Conservation (phyloP, 164 flowering plant species). For the Pachysandra terminalis region DNA sequence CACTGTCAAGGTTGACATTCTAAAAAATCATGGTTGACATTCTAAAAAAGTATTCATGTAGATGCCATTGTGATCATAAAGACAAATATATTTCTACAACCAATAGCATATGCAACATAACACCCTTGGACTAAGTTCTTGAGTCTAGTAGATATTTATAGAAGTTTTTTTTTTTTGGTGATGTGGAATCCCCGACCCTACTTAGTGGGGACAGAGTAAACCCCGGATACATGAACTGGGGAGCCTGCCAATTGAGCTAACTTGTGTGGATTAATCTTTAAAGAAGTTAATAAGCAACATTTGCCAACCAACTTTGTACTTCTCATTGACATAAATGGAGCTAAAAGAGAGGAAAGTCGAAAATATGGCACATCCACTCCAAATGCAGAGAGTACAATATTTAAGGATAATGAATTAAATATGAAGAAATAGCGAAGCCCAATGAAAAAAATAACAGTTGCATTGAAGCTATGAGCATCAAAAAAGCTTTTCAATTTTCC, state of each 20-base stretch:
- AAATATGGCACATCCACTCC: neutral
- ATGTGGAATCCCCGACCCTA: too few relatives aligned
- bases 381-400: too few relatives aligned
- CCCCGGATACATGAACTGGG: too few relatives aligned
- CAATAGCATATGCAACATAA: neutral
- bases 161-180: too few relatives aligned
- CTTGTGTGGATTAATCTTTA: too few relatives aligned
- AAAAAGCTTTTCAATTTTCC: slow-evolving; percentile 13
- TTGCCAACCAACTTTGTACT: neutral
- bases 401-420: neutral
- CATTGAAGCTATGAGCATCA: slow-evolving; percentile 9
- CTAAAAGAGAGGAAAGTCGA: neutral
- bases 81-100: neutral
- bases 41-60: neutral
- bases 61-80: neutral
- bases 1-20: neutral
- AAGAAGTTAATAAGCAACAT: neutral
- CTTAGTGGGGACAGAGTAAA: too few relatives aligned
- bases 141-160: neutral
- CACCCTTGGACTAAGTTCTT: neutral
- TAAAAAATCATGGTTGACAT: neutral
- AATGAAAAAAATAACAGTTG: neutral
- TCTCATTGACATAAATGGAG: neutral
- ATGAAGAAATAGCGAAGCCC: too few relatives aligned
- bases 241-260: too few relatives aligned